These are phyloP conservation scores for Citrus trifoliata DNA, from an alignment of 345 rosid species.

Conservation along the genomic window DNA sequence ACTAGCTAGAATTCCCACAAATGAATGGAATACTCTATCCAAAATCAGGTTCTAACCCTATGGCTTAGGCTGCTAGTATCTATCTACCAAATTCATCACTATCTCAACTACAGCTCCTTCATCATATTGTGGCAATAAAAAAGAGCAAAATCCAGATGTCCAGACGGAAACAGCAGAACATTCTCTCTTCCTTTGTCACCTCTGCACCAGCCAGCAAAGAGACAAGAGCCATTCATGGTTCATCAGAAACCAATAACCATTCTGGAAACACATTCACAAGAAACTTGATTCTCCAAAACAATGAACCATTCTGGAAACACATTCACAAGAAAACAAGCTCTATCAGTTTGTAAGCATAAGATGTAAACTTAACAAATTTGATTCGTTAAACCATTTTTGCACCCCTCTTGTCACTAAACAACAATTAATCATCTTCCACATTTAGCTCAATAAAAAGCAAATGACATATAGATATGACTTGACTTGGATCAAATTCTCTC, in stretches of 20 bases:
- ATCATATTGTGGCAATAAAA: background rate
- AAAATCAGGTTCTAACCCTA: background rate
- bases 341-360: conserved; percentile 7
- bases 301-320: conserved; percentile 22
- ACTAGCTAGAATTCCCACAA: background rate
- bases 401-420: background rate
- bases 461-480: background rate
- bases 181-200: conserved; percentile 17
- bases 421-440: background rate
- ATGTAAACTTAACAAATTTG: background rate
- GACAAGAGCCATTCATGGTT: conserved; percentile 8
- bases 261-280: conserved; percentile 22
- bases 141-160: conserved; percentile 13
- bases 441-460: background rate
- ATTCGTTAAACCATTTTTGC: background rate
- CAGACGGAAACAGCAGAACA: conserved; percentile 19
- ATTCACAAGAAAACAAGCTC: conserved; percentile 6
- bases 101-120: conserved; percentile 23
- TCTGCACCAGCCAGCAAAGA: conserved; percentile 29
- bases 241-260: conserved; percentile 10
- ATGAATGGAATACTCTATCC: conserved; percentile 2
- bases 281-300: conserved; percentile 1
- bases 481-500: background rate
- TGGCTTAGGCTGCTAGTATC: conserved; percentile 17
- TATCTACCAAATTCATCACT: conserved; percentile 40